Base-by-base conservation (phyloP, 2,329 filamentous ascomycete species). In the Elsinoe ampelina region DNA sequence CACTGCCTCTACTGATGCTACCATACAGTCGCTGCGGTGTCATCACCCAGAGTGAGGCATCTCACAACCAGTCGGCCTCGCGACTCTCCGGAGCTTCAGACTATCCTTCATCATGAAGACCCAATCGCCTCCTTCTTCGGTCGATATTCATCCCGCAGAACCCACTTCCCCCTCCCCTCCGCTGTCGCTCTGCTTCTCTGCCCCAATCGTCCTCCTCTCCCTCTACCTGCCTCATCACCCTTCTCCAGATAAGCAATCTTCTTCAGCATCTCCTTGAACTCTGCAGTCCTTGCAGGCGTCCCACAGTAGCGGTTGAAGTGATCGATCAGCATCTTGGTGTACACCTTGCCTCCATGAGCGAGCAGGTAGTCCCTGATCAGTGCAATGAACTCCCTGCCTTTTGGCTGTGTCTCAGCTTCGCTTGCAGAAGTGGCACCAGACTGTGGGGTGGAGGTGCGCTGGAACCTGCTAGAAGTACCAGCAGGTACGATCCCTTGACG, bases 281-380 rank as follows among this genome's bases (percentile, higher is more conserved):
- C 86, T 15, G 82, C 80, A 54, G 84, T 85, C 59, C 87, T 80
- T 60, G 82, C 80, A n/a, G 55, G 55, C 42, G 82, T 87, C 19
- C 79, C 80, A 67, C 89, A 95, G 65, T 84, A 87, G 12, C 82
- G 81, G 70, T 91, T 89, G 70, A 96, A 97, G 66, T 95, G 89
- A 65, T 95, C 87, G 20, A 95, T 86, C 43, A 96, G 72, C 77
- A 89, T 85, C 73, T 95, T 89, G 41, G 87, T 91, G 4, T 88
- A 84, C 5, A 87, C 88, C 34, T 81, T 80, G 2, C 90, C 90
- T 8, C 87, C 87, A 57, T 95, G 89, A 20, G 82, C 78, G 43
- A 79, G 77, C 61, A 97, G 84, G 63, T 90, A 97, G 41, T 85
- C 81, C 38, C 85, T 83, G 57, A 96, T 95, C 64, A 75, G 67